Percentiles rank a stretch among this genome's conserved stretches.
phyloP scores from a whole-genome alignment of 2,329 filamentous ascomycete genomes.

The Phialophora tarda region DNA sequence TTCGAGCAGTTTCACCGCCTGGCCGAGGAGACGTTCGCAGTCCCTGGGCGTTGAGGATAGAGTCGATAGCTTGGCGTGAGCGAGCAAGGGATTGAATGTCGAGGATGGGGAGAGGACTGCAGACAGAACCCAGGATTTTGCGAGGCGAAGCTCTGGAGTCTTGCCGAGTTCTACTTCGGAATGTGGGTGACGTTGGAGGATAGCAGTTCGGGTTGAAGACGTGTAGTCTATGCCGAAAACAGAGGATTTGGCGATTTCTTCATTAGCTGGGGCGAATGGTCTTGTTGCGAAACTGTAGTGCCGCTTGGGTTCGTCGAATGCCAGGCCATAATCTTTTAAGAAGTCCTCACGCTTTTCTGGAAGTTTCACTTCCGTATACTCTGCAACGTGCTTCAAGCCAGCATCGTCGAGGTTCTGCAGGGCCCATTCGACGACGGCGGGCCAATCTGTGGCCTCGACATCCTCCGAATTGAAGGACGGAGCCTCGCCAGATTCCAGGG shows the following conservation, averaged over 20 bases:
- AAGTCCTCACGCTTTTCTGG: constrained; percentile 52
- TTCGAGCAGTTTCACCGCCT: constrained; percentile 50
- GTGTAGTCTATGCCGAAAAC: constrained; percentile 44
- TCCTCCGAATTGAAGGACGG: constrained; percentile 53
- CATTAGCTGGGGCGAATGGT: constrained; percentile 40
- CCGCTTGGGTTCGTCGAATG: constrained; percentile 43
- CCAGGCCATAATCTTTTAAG: constrained; percentile 49
- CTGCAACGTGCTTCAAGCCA: constrained; percentile 45
- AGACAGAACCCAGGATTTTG: constrained; percentile 56
- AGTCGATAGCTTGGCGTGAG: constrained; percentile 41
- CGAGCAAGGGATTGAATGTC: constrained; percentile 48
- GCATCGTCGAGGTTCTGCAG: constrained; percentile 49
- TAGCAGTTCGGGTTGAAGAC: constrained; percentile 10
- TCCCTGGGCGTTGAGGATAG: constrained; percentile 31
- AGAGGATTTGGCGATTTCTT: constrained; percentile 44
- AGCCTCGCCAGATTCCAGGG: constrained; percentile 51
- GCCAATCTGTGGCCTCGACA: constrained; percentile 54
- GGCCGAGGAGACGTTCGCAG: constrained; percentile 45
- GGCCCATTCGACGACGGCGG: constrained; percentile 54
- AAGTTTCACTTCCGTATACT: constrained; percentile 41
- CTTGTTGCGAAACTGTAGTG: constrained; percentile 46
- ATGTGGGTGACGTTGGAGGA: constrained; percentile 16
- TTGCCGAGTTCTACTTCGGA: constrained; percentile 21
- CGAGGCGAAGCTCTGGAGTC: constrained; percentile 36
- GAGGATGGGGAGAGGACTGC: constrained; percentile 53